A percentile compares a stretch with the other conserved stretches of the same genome.
phyloP scores from a whole-genome alignment of 148 eudicot species.

The Rhododendron vialii region DNA sequence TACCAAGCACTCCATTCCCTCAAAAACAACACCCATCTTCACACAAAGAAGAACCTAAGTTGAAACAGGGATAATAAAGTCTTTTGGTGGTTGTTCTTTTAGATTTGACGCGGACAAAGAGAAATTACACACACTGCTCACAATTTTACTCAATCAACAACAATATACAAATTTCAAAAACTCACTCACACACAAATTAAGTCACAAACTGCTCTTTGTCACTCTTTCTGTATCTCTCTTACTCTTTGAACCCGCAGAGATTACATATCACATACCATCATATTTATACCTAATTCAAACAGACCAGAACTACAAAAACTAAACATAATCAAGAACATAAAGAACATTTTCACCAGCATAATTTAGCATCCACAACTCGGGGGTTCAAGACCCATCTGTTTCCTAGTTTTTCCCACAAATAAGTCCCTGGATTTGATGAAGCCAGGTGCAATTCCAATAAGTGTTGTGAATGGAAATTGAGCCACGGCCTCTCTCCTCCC shows the following conservation, averaged over 20 bases:
- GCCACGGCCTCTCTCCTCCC: constrained; percentile 58
- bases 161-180: background rate
- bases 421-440: constrained; percentile 48
- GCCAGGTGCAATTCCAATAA: constrained; percentile 47
- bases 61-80: background rate
- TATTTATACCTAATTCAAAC: background rate
- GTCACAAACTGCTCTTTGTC: background rate
- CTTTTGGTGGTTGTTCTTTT: background rate
- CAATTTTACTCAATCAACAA: background rate
- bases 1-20: too few species aligned
- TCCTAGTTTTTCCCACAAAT: constrained; percentile 52
- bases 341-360: background rate
- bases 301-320: background rate
- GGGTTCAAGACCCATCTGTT: constrained; percentile 35
- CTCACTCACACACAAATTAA: background rate
- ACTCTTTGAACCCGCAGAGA: background rate
- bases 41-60: too few species aligned
- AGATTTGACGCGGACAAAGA: background rate
- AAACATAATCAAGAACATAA: background rate
- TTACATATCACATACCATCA: background rate
- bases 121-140: background rate
- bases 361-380: background rate
- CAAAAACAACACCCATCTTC: too few species aligned
- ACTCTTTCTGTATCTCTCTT: background rate
- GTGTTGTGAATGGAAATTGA: constrained; percentile 38